Base-by-base conservation (phyloP, 768 basidiomycete species). In the Macrolepiota fuliginosa region DNA sequence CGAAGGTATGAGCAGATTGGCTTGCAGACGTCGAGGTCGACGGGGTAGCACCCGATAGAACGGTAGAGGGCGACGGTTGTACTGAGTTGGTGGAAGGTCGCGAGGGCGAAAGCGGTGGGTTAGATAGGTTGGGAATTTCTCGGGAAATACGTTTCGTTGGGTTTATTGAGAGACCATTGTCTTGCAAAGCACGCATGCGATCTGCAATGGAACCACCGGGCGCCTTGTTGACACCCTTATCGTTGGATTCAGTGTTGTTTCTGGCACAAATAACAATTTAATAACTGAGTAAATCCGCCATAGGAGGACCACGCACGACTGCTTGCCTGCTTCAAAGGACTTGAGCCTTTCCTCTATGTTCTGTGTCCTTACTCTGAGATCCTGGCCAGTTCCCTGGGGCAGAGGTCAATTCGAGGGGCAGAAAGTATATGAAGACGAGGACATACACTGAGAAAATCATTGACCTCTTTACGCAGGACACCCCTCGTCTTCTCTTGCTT, bases 151-250 rank as follows among this genome's bases (percentile, higher is more conserved):
- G 81, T 70, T 89, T 90, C 12, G 81, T 73, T 15, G 81, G 76
- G 27, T 81, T 78, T 17, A 87, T 80, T 11, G 81, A 76, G 69
- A 95, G 73, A 1, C 94, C 94, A 51, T 83, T 87, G 62, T 84
- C 85, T 69, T 88, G 82, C 19, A 96, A 74, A 15, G 89, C 85
- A 65, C 82, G 85, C 74, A 94, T 81, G 54, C 94, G 84, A 75
- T 94, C 93, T 25, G 90, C 89, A 62, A 96, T 92, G 54, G 85
- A 87, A 5, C 80, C 85, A n/a, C 86, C 88, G 2, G 42, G 45
- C 10, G 82, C 67, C 62, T 80, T 80, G 56, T 66, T 73, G 45
- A 77, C 76, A 15, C 79, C 72, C 39, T 74, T 80, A 62, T 78
- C 74, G 40, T 69, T 57, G n/a, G 56, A 47, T 53, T 64, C 72